Evolutionary conservation across 352 stramenopile species (phyloP), one percentile per base, ranked within the genome.

Genomic region (Achlya hypogyna): DNA sequence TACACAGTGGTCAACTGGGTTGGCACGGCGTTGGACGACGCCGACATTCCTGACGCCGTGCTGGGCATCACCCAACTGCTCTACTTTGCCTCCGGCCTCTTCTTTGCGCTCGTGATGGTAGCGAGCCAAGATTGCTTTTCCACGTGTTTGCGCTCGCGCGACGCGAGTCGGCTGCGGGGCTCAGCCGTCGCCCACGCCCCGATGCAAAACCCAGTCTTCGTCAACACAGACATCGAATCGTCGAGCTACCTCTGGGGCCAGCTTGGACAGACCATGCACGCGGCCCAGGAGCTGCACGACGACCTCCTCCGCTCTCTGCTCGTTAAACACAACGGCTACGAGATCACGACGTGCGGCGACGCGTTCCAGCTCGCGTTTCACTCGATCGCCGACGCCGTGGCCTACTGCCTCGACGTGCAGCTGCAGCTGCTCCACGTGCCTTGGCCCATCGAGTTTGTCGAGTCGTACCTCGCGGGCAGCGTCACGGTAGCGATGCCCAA

Each of bases 311-410:
- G 76, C 5, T 54, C 60, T 1, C 67, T 65, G 60, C 69, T 87
- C 8, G 70, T 74, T 4, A 70, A 74, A 12, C 78, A 75, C 43
- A 74, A 62, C 23, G 74, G 78, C 1, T 87, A 87, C 56, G 80
- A 88, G 56, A 86, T 87, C 63, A 83, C 77, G 29, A 88, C 78
- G 10, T 72, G 64, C 4, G 78, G 77, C 14, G 77, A 86, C 65
- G 71, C 78, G n/a, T 88, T 88, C 52, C 75, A 88, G 62, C 74
- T 88, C 16, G 76, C 80, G 2, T 86, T 87, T 42, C 78, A 83
- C 53, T 75, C 51, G 20, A 74, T 81, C 51, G 70, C 79, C 27
- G 77, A 84, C 40, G 80, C 80, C 0, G 77, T 84, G 10, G 77
- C 82, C 45, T 86, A 86, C 58, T 85, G 77, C 63, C 63, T 78